Percentiles rank a stretch among this genome's conserved stretches.
These are phyloP conservation scores for Thalia dealbata DNA, from an alignment of 176 grass and related monocot genomes.

Conservation along the genomic window DNA sequence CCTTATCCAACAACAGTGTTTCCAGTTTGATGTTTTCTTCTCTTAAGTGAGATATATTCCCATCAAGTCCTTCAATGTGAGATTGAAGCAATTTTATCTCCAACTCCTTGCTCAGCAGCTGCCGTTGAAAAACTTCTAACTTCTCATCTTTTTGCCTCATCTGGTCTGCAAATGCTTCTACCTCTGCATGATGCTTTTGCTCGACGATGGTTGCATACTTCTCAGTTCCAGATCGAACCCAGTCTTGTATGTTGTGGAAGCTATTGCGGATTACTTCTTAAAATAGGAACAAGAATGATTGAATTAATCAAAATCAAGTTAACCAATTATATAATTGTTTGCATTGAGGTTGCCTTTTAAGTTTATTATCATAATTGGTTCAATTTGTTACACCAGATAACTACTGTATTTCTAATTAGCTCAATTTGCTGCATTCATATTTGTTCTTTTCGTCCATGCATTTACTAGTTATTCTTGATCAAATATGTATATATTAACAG, in stretches of 20 bases:
- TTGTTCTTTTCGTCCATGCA: too few relatives aligned
- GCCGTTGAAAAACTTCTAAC: slow-evolving; percentile 54
- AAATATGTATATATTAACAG: not conserved
- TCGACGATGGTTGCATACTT: slow-evolving; percentile 58
- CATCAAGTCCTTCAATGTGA: slow-evolving; percentile 51
- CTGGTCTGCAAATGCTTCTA: slow-evolving; percentile 89
- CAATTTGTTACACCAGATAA: too few relatives aligned
- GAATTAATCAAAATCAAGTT: not conserved
- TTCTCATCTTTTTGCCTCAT: slow-evolving; percentile 68
- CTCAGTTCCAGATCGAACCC: slow-evolving; percentile 56
- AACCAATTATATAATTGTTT: not conserved
- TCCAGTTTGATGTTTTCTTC: slow-evolving; percentile 34
- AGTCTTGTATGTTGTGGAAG: slow-evolving; percentile 56
- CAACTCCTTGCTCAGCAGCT: slow-evolving; percentile 39
- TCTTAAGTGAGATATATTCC: slow-evolving; percentile 31
- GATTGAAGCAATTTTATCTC: slow-evolving; percentile 43
- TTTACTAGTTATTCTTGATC: not conserved
- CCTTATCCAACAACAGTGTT: slow-evolving; percentile 32
- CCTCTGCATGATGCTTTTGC: slow-evolving; percentile 46
- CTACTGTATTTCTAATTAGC: too few relatives aligned
- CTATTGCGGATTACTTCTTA: slow-evolving; percentile 31
- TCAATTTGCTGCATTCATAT: too few relatives aligned
- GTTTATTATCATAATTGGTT: too few relatives aligned
- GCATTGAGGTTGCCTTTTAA: not conserved
- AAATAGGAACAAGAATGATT: not conserved